These are phyloP conservation scores for Venturia effusa DNA, from an alignment of 2,329 filamentous ascomycete genomes.

Conservation along the genomic window DNA sequence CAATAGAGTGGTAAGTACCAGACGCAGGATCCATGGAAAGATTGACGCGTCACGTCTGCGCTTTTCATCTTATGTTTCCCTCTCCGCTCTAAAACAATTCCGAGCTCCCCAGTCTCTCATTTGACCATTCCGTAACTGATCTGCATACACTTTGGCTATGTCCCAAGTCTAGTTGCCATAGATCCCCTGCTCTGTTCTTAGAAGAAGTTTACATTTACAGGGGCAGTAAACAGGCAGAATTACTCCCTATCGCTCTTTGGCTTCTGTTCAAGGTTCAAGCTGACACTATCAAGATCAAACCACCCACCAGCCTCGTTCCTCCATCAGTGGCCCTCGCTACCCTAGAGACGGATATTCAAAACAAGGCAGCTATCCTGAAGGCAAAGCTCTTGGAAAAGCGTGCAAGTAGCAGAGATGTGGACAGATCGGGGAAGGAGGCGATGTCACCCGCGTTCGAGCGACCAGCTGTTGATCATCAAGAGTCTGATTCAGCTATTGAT, in stretches of 20 bases:
- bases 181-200: neutral
- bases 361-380: constrained; percentile 1
- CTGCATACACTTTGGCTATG: neutral
- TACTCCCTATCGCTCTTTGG: neutral
- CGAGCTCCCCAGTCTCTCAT: neutral
- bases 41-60: neutral
- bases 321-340: neutral
- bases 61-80: neutral
- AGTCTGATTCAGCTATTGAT: neutral
- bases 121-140: neutral
- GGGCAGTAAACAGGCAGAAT: neutral
- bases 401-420: neutral
- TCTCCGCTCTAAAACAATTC: neutral
- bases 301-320: neutral
- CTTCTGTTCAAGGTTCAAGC: neutral
- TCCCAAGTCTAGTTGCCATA: neutral
- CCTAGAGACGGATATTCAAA: neutral
- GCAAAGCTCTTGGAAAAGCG: constrained; percentile 4
- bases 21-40: neutral
- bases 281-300: neutral
- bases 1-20: neutral
- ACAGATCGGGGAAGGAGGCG: neutral
- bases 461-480: neutral
- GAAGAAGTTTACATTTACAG: neutral
- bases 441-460: neutral